Evolutionary conservation across 2,329 filamentous ascomycete species (phyloP).

Genomic region (Zopfia rhizophila): DNA sequence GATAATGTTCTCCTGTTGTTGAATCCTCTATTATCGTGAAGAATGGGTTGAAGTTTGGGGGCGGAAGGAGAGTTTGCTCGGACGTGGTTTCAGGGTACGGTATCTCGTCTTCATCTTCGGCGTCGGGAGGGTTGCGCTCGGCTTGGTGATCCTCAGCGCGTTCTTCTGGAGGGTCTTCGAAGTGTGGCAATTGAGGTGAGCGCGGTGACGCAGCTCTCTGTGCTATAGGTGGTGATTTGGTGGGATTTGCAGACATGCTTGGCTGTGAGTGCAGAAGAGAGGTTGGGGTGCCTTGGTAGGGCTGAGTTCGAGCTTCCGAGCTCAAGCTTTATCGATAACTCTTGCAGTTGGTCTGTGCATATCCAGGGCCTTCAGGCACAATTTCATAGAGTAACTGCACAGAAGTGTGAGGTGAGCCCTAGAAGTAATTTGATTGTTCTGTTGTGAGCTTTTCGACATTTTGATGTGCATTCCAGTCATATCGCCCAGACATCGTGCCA

Average conservation of each 20-base stretch:
- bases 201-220: constrained; percentile 35
- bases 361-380: too few relatives aligned
- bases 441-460: too few relatives aligned
- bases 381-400: too few relatives aligned
- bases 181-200: constrained; percentile 33
- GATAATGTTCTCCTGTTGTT: constrained; percentile 77
- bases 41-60: constrained; percentile 75
- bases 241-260: constrained; percentile 43
- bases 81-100: constrained; percentile 47
- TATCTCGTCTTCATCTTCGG: constrained; percentile 40
- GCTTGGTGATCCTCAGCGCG: constrained; percentile 29
- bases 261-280: constrained; percentile 5
- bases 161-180: constrained; percentile 37
- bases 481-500: too few relatives aligned
- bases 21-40: constrained; percentile 86
- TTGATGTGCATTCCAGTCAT: too few relatives aligned
- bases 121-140: constrained; percentile 20
- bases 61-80: constrained; percentile 50
- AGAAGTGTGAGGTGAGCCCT: too few relatives aligned
- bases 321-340: constrained; percentile 31
- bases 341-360: constrained; percentile 33
- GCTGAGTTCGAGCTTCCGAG: constrained; percentile 31
- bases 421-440: too few relatives aligned
- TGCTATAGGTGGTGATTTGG: constrained; percentile 8
- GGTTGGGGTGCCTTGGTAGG: constrained; percentile 24